Conservation (phyloP, 2,329 filamentous ascomycete genomes). For the Dothistroma pini region DNA sequence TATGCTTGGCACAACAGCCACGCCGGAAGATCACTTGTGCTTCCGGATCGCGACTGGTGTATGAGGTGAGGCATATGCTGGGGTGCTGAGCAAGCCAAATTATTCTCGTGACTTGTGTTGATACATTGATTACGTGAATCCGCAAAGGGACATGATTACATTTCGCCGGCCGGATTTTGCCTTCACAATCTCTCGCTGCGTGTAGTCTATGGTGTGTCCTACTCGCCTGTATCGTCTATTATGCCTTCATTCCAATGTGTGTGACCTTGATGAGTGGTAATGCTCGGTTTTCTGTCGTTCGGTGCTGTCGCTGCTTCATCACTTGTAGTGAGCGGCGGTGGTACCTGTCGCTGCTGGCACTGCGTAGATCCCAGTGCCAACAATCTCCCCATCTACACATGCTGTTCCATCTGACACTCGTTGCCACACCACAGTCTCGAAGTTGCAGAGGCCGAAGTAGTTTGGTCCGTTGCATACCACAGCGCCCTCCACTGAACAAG, state of each 20-base stretch:
- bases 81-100: neutral
- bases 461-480: slow-evolving; percentile 40
- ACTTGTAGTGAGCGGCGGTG: neutral
- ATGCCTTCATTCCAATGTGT: neutral
- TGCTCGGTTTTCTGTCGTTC: neutral
- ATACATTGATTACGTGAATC: too few relatives aligned
- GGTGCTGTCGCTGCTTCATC: neutral
- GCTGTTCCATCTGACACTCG: slow-evolving; percentile 42
- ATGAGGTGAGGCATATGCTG: neutral
- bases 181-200: too few relatives aligned
- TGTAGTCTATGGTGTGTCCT: neutral
- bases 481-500: slow-evolving; percentile 10
- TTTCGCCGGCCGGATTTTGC: too few relatives aligned
- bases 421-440: slow-evolving; percentile 40
- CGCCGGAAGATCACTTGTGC: neutral
- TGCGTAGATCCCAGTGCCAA: slow-evolving; percentile 14
- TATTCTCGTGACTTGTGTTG: too few relatives aligned
- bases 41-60: neutral
- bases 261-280: neutral
- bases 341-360: neutral
- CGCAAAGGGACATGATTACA: too few relatives aligned
- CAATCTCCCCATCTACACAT: slow-evolving; percentile 31
- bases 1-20: neutral
- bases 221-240: neutral
- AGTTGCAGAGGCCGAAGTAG: slow-evolving; percentile 45